Conservation (phyloP, 2,329 filamentous ascomycete genomes). For the Fonsecaea monophora region DNA sequence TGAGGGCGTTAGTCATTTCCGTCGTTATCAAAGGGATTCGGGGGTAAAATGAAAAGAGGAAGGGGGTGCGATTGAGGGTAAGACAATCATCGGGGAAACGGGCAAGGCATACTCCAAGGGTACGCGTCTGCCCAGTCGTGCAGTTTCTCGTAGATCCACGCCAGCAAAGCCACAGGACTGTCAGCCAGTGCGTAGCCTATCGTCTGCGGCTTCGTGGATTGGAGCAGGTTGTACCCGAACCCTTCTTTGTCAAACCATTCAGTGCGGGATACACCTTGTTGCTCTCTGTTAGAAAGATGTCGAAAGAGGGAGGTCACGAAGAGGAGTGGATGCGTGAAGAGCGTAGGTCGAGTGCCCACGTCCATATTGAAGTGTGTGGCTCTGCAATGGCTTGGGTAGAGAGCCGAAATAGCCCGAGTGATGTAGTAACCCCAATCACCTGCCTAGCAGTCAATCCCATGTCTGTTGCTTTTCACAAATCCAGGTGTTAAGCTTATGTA, state of each 20-base stretch:
- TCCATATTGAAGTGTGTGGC: slow-evolving; percentile 35
- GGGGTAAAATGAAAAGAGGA: neutral
- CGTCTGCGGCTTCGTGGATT: slow-evolving; percentile 75
- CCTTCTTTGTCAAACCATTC: slow-evolving; percentile 63
- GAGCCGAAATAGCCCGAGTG: slow-evolving; percentile 65
- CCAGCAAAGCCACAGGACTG: slow-evolving; percentile 71
- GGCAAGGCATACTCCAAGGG: slow-evolving; percentile 62
- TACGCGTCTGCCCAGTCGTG: slow-evolving; percentile 77
- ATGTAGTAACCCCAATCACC: slow-evolving; percentile 73
- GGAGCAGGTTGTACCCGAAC: slow-evolving; percentile 64
- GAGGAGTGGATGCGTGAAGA: slow-evolving; percentile 52
- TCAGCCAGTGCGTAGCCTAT: slow-evolving; percentile 73
- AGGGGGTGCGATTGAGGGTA: neutral
- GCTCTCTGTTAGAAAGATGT: slow-evolving; percentile 59
- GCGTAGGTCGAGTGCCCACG: slow-evolving; percentile 24
- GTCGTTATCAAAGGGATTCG: neutral
- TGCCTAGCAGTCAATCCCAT: neutral
- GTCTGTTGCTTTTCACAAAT: neutral
- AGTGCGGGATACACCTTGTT: slow-evolving; percentile 59
- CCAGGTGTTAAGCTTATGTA: neutral
- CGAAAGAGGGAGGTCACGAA: slow-evolving; percentile 60
- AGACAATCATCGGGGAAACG: neutral
- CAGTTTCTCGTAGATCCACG: slow-evolving; percentile 84
- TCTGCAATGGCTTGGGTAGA: slow-evolving; percentile 28
- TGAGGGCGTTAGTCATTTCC: neutral